Conservation (phyloP, 257 asterid genomes). For the Nicotiana undulata region DNA sequence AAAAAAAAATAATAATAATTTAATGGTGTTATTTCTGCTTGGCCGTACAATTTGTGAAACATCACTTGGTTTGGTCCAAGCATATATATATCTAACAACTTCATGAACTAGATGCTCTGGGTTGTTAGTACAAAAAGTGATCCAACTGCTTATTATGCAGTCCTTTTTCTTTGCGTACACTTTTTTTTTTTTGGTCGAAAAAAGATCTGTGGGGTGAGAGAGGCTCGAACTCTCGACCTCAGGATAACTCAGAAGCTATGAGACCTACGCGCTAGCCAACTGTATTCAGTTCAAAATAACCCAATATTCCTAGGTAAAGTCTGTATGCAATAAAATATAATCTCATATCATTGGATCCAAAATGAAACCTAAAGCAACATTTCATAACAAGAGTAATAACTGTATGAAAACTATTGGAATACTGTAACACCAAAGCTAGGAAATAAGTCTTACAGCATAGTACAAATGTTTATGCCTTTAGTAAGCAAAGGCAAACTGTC, state of each 20-base stretch:
- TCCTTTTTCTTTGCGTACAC: background rate
- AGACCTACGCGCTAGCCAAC: constrained; percentile 99
- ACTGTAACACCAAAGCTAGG: background rate
- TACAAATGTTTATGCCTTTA: background rate
- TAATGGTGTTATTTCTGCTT: background rate
- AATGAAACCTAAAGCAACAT: background rate
- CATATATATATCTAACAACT: background rate
- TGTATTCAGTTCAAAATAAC: constrained; percentile 17
- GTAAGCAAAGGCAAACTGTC: background rate
- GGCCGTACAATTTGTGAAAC: background rate
- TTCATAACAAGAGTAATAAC: background rate
- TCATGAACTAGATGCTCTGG: background rate
- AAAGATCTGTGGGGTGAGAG: background rate
- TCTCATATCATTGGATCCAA: background rate
- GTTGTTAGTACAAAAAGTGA: background rate
- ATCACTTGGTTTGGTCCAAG: background rate
- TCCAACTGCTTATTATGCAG: background rate
- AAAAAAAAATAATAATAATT: too few relatives aligned
- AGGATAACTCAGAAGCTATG: constrained; percentile 44
- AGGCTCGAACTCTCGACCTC: constrained; percentile 8
- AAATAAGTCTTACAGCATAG: background rate
- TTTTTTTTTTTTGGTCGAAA: too few relatives aligned
- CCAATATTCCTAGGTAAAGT: background rate
- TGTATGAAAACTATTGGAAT: background rate
- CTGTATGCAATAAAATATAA: background rate